Percentiles rank a stretch among this genome's conserved stretches.
Evolutionary conservation across 805 yeast genomes (phyloP).

Genomic region (Suhomyces kilbournensis): DNA sequence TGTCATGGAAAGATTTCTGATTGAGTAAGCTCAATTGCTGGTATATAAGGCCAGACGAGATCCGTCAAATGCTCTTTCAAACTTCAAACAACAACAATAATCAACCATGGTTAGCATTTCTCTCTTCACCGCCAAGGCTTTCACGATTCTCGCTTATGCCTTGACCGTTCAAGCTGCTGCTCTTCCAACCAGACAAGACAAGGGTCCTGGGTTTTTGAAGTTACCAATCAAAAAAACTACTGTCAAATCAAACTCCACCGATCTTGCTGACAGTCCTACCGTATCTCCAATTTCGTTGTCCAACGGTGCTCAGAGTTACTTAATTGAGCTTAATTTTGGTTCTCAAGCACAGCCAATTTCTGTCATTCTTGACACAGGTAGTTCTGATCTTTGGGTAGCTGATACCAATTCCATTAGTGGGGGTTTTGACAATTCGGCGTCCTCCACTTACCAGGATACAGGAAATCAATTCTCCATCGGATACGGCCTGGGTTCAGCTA

Average conservation of each 20-base stretch:
- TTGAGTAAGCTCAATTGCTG: background rate
- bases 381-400: conserved; percentile 10
- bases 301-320: background rate
- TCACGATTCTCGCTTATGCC: background rate
- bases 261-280: background rate
- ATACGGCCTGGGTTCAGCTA: conserved; percentile 1
- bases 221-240: background rate
- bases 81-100: background rate
- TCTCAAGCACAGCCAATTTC: conserved; percentile 5
- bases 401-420: background rate
- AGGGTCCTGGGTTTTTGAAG: background rate
- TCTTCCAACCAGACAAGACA: background rate
- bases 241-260: background rate
- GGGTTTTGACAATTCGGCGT: background rate
- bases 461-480: background rate
- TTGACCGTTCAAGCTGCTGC: background rate
- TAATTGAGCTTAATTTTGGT: conserved; percentile 7
- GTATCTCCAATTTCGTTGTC: background rate
- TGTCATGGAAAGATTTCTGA: background rate
- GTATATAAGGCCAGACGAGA: background rate
- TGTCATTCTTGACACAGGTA: conserved; percentile 13
- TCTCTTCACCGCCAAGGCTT: background rate
- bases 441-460: conserved; percentile 6
- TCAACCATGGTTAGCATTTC: background rate
- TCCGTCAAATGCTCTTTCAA: background rate